These are phyloP conservation scores for Plasmodium knowlesi DNA, from an alignment of 169 alveolate genomes.

Conservation along the genomic window DNA sequence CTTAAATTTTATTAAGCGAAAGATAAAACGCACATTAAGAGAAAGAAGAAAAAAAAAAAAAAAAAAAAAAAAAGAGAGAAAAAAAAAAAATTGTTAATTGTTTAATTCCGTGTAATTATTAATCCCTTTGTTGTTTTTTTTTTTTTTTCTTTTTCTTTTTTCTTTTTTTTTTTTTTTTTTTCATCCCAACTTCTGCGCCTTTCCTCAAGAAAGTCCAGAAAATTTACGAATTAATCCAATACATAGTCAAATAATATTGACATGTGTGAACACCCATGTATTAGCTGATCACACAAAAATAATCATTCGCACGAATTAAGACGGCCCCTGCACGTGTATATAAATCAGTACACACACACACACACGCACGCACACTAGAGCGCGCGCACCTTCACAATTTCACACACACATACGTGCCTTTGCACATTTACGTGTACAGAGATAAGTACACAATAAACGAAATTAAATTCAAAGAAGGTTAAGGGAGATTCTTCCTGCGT, in stretches of 20 bases:
- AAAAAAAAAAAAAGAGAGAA: neutral
- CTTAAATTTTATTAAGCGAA: constrained; percentile 16
- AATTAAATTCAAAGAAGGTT: neutral
- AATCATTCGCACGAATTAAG: constrained; percentile 20
- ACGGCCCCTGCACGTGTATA: neutral
- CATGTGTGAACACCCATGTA: constrained; percentile 15
- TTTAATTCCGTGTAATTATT: constrained; percentile 34
- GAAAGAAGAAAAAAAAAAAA: constrained; percentile 13
- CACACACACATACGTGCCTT: neutral
- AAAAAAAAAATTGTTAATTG: constrained; percentile 51
- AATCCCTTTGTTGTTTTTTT: constrained; percentile 32
- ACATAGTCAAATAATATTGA: neutral
- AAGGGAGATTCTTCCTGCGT: neutral
- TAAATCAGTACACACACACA: neutral
- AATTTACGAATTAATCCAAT: constrained; percentile 20
- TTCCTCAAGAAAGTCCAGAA: neutral
- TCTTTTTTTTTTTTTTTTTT: neutral
- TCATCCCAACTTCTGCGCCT: neutral
- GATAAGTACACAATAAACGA: neutral
- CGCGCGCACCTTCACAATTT: constrained; percentile 1
- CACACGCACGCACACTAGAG: neutral
- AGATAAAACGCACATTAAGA: constrained; percentile 4
- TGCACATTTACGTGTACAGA: neutral
- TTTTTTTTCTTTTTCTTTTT: constrained; percentile 17
- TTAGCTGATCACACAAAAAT: constrained; percentile 2